Conservation (phyloP, 2,329 filamentous ascomycete species). For the Myriangium duriaei region DNA sequence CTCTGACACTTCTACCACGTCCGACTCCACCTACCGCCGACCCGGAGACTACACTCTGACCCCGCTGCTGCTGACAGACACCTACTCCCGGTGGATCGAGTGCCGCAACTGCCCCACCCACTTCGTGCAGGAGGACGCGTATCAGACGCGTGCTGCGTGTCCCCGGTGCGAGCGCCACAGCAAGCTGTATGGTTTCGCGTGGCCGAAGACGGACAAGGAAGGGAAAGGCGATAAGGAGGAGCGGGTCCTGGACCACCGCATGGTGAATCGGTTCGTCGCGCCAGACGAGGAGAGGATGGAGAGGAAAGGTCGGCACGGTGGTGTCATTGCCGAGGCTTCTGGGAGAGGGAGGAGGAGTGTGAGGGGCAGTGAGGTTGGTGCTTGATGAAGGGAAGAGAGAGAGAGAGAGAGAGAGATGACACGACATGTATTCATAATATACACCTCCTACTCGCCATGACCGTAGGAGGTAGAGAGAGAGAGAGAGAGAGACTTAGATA, state of each 20-base stretch:
- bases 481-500: too few relatives aligned
- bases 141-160: slow-evolving; percentile 73
- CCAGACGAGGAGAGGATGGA: slow-evolving; percentile 29
- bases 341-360: slow-evolving; percentile 18
- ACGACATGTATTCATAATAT: too few relatives aligned
- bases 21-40: slow-evolving; percentile 22
- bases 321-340: slow-evolving; percentile 17
- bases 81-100: slow-evolving; percentile 71
- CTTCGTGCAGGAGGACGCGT: slow-evolving; percentile 83
- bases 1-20: background rate
- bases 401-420: too few relatives aligned
- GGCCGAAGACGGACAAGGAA: slow-evolving; percentile 86
- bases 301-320: slow-evolving; percentile 22
- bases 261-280: slow-evolving; percentile 70
- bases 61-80: slow-evolving; percentile 59
- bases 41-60: slow-evolving; percentile 63
- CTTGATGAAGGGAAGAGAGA: slow-evolving; percentile 1
- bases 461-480: too few relatives aligned
- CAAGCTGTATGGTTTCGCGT: slow-evolving; percentile 86
- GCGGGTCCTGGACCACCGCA: slow-evolving; percentile 70
- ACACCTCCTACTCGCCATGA: too few relatives aligned
- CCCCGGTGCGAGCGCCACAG: slow-evolving; percentile 90
- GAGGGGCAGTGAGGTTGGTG: slow-evolving; percentile 13
- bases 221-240: slow-evolving; percentile 59
- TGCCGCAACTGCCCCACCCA: slow-evolving; percentile 71